Evolutionary conservation across 371 early-diverging fungal genomes (phyloP).

Genomic region (Encephalitozoon romaleae): DNA sequence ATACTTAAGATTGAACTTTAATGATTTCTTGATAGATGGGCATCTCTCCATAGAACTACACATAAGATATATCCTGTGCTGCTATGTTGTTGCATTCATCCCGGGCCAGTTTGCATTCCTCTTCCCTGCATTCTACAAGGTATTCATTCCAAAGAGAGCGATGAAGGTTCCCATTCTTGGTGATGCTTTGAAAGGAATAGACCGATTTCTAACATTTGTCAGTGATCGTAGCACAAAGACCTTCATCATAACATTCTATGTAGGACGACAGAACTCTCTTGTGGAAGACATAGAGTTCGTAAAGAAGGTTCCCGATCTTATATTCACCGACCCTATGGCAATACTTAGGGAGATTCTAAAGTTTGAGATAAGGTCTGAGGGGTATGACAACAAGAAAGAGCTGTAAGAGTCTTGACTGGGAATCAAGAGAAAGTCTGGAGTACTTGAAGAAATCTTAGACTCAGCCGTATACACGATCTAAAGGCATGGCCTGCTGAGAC

Average conservation of each 20-base stretch:
- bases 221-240: conserved; percentile 8
- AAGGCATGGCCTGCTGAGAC: neutral
- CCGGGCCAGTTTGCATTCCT: conserved; percentile 35
- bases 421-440: neutral
- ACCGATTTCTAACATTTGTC: conserved; percentile 45
- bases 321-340: conserved; percentile 33
- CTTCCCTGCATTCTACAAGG: conserved; percentile 26
- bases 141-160: conserved; percentile 35
- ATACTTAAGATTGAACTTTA: conserved; percentile 12
- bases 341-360: conserved; percentile 25
- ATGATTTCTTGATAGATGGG: conserved; percentile 37
- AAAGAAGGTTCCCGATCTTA: conserved; percentile 26
- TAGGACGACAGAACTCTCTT: conserved; percentile 21
- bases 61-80: conserved; percentile 42
- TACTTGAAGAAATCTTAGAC: no score
- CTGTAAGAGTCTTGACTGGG: neutral
- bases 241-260: conserved; percentile 34
- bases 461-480: no score
- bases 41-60: conserved; percentile 21
- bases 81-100: conserved; percentile 36
- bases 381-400: conserved; percentile 8
- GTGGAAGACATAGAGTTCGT: conserved; percentile 41
- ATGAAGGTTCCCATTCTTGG: conserved; percentile 29
- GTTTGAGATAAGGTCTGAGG: conserved; percentile 37
- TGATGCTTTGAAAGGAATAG: conserved; percentile 30